Conservation (phyloP, 139 green algal genomes). For the Picochlorum sp. region DNA sequence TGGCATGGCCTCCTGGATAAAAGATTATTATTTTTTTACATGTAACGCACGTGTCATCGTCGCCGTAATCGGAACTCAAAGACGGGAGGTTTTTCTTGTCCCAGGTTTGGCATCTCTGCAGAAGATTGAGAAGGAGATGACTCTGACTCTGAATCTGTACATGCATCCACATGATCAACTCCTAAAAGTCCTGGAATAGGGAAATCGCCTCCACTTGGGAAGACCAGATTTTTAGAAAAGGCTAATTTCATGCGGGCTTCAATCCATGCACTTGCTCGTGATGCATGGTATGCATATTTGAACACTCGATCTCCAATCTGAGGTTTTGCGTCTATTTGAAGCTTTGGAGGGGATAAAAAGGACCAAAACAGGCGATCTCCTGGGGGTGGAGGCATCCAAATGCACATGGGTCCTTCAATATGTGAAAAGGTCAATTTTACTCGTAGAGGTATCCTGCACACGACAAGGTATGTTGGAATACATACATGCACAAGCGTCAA, state of each 20-base stretch:
- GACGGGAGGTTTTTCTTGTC: no score
- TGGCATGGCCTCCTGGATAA: constrained; percentile 71
- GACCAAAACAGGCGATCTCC: constrained; percentile 42
- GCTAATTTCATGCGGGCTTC: constrained; percentile 28
- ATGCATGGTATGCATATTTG: constrained; percentile 34
- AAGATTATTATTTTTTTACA: neutral
- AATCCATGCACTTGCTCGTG: constrained; percentile 33
- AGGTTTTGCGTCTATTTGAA: constrained; percentile 20
- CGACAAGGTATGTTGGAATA: no score
- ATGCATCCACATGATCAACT: neutral
- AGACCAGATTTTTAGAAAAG: constrained; percentile 44
- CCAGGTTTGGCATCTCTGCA: no score
- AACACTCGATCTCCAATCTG: constrained; percentile 40
- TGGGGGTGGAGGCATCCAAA: constrained; percentile 43
- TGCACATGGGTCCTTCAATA: constrained; percentile 32
- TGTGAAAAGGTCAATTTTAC: constrained; percentile 31
- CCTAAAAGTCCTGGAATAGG: constrained; percentile 27
- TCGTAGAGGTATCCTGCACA: constrained; percentile 36
- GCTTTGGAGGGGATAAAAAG: constrained; percentile 32
- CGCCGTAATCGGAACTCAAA: no score
- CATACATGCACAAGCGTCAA: no score
- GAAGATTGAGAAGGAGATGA: no score
- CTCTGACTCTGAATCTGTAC: neutral
- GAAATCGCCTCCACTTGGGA: constrained; percentile 36
- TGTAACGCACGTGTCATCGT: no score